Conservation (phyloP, 805 yeast genomes). For the Kazachstania viticola region DNA sequence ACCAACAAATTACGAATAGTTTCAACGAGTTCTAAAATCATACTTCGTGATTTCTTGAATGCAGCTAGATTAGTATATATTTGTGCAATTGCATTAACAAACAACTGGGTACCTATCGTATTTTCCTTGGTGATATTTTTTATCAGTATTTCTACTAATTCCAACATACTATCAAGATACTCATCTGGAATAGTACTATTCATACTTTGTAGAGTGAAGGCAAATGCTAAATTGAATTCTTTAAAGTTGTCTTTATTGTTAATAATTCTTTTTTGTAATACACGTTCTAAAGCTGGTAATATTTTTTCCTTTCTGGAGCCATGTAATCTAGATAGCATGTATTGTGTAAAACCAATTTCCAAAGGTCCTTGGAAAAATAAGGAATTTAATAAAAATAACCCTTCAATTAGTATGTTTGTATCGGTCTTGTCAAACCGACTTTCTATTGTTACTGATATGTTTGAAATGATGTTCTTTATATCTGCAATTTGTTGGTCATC, state of each 20-base stretch:
- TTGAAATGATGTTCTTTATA: neutral
- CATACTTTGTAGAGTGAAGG: slow-evolving; percentile 8
- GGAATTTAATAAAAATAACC: slow-evolving; percentile 23
- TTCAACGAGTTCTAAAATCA: slow-evolving; percentile 12
- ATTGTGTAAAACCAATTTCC: slow-evolving; percentile 26
- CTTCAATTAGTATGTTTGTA: slow-evolving; percentile 13
- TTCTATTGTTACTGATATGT: too few species aligned
- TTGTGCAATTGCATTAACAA: slow-evolving; percentile 26
- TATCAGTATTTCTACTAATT: slow-evolving; percentile 12
- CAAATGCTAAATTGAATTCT: slow-evolving; percentile 13
- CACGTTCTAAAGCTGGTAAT: slow-evolving; percentile 12
- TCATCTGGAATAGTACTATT: neutral
- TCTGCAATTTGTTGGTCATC: too few species aligned
- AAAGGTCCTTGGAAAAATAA: slow-evolving; percentile 7
- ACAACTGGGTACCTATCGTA: slow-evolving; percentile 11
- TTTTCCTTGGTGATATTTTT: slow-evolving; percentile 14
- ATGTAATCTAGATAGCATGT: slow-evolving; percentile 22
- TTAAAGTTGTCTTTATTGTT: slow-evolving; percentile 1
- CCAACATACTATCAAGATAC: slow-evolving; percentile 10
- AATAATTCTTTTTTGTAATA: slow-evolving; percentile 4
- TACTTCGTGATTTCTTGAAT: slow-evolving; percentile 2
- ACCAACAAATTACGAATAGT: slow-evolving; percentile 34
- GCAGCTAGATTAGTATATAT: slow-evolving; percentile 13
- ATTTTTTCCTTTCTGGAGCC: slow-evolving; percentile 10
- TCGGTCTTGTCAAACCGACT: too few species aligned